Percentiles rank a stretch among this genome's conserved stretches.
These are phyloP conservation scores for Kodamaea kaohsiungensis DNA, from an alignment of 805 yeast species.

Conservation along the genomic window DNA sequence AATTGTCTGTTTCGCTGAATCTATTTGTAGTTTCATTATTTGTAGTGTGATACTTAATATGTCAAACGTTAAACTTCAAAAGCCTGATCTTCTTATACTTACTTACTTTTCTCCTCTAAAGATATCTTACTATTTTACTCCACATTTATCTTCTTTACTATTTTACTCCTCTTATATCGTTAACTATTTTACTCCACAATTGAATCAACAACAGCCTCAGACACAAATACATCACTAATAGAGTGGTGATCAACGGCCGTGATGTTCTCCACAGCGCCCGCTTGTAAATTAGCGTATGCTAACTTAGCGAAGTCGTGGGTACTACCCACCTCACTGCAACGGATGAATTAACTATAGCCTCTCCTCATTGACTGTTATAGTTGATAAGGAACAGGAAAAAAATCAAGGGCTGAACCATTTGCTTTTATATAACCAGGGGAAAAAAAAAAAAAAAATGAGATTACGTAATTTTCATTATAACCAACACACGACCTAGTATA, in stretches of 20 bases:
- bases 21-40: no score
- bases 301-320: conserved; percentile 14
- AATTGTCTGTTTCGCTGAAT: no score
- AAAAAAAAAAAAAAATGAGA: no score
- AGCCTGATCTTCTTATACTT: no score
- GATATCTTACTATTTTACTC: no score
- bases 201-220: conserved; percentile 37
- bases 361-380: conserved; percentile 62
- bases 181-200: neutral
- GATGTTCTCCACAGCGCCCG: conserved; percentile 58
- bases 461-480: neutral
- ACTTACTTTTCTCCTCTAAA: no score
- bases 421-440: neutral
- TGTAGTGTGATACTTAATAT: no score
- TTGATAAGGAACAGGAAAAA: conserved; percentile 39
- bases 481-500: neutral
- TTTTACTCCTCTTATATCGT: no score
- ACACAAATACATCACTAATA: conserved; percentile 38
- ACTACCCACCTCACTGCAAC: conserved; percentile 27
- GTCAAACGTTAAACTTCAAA: no score
- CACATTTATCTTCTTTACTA: no score
- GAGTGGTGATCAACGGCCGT: conserved; percentile 50
- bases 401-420: neutral
- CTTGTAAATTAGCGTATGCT: conserved; percentile 1
- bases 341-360: conserved; percentile 41